Conservation (phyloP, 768 basidiomycete genomes). For the Gloeostereum incarnatum region DNA sequence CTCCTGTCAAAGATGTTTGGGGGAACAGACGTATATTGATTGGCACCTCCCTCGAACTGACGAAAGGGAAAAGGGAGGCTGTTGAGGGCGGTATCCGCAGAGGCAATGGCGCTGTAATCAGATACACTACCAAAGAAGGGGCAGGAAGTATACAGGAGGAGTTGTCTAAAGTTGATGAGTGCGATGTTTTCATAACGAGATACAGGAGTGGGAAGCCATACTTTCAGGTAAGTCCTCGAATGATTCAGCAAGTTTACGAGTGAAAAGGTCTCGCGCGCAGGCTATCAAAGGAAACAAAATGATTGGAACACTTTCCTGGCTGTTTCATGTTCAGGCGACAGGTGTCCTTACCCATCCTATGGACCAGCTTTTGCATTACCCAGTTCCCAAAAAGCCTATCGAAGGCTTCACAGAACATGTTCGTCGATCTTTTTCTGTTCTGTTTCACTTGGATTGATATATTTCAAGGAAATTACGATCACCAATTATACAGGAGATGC, state of each 20-base stretch:
- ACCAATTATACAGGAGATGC: constrained; percentile 86
- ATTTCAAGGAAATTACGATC: constrained; percentile 60
- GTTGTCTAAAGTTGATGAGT: constrained; percentile 30
- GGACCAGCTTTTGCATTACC: constrained; percentile 80
- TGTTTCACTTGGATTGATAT: not conserved
- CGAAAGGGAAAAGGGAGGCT: constrained; percentile 34
- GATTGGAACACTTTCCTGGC: constrained; percentile 77
- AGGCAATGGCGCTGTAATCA: constrained; percentile 47
- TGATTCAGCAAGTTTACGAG: not conserved
- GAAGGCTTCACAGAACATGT: constrained; percentile 56
- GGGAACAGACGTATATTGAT: constrained; percentile 51
- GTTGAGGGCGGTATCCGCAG: constrained; percentile 52
- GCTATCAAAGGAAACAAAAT: constrained; percentile 48
- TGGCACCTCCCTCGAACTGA: constrained; percentile 46
- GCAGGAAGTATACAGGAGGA: constrained; percentile 25
- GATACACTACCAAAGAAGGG: constrained; percentile 11
- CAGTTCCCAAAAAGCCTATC: constrained; percentile 54
- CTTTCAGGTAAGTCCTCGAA: constrained; percentile 41
- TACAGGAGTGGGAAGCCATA: constrained; percentile 64
- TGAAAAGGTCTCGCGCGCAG: constrained; percentile 23
- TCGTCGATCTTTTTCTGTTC: constrained; percentile 2
- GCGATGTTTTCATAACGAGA: constrained; percentile 70
- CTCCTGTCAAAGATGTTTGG: constrained; percentile 45
- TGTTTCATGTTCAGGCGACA: constrained; percentile 67
- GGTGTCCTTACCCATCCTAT: constrained; percentile 54